Evolutionary conservation across 1,284 basidiomycete species (phyloP), one percentile per base, ranked within the genome.

Genomic region (Quambalaria eucalypti): DNA sequence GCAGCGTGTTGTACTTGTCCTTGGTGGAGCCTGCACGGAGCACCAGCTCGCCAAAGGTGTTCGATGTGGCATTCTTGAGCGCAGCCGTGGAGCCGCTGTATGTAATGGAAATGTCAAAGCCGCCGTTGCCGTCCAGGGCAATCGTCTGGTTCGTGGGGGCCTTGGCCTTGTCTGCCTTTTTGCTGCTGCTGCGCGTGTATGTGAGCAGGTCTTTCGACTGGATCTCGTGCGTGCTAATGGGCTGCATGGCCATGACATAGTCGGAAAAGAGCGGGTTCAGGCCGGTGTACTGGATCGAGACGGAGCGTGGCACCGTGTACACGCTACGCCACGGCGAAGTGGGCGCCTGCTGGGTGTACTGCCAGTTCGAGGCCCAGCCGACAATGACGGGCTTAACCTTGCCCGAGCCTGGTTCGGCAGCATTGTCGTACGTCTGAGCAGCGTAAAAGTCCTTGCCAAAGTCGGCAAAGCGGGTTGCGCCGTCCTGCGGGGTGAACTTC

Each of bases 371-470:
- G 28, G 77, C 77, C 78, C 78, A 79, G 3, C 64, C 71, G 26
- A 78, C 73, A 26, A 62, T 66, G 52, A 77, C 64, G 16, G 72
- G 58, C 51, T 63, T 57, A 44, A 66, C 59, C 30, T 60, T 52
- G n/a, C n/a, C n/a, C n/a, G n/a, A n/a, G n/a, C n/a, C n/a, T n/a
- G n/a, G n/a, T n/a, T n/a, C n/a, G 16, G 65, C 62, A 8, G 61
- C 60, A 46, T 71, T 72, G 58, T 65, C 66, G 66, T 74, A 78
- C 60, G 76, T 77, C 59, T 77, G 75, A 19, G 74, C 76, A 12
- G 77, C 78, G 60, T 78, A 78, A 44, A 71, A 76, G 67, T 79
- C 78, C 60, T 77, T 78, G 51, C 60, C 76, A 54, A 77, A 79
- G 58, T 78, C 76, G 48, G 65, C 61, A 29, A 74, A 62, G 21